Base-by-base conservation (phyloP, 345 rosid species). In the Streptanthus diversifolius region DNA sequence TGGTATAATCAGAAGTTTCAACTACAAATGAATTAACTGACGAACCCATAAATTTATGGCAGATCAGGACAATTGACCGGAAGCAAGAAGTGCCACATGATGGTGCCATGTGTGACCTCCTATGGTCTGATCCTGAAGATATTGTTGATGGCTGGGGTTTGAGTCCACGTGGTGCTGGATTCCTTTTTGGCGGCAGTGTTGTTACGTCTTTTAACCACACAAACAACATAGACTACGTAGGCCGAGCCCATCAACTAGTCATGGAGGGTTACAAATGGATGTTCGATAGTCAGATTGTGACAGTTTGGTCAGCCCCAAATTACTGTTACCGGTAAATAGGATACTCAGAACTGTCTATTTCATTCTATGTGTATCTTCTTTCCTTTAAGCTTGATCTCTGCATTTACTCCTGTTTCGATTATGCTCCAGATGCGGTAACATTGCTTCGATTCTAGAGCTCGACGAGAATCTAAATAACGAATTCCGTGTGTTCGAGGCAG, bases 11-110 rank as follows among this genome's bases (percentile, higher is more conserved):
- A 24, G 5, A 76, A 63, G 53, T 64, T 45, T 48, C 32, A 36
- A 47, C 39, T 54, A 37, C 7, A 7, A 10, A 37, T 11, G 21
- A 45, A 33, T 63, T 11, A 41, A 56, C 66, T 63, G 55, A 63
- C 37, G 9, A 21, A 45, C 33, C 30, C 55, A 30, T 43, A 15
- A 58, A 43, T 63, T 9, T 49, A 72, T 74, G 56, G 51, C 86
- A 95, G 98, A 92, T 95, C 49, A 92, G 98, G 74, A 86, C 82
- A 14, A 95, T 95, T 80, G 95, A 95, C 70, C 84, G 95, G 68
- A 95, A 95, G 81, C 98, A 92, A 86, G 99, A 95, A 85, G 98
- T 95, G 37, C 99, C 99, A 72, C 99, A 92, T 73, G 98, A 95
- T 78, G 99, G 99, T 64, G 97, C 92, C 77, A 95, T 95, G 99